Evolutionary conservation across 1,139 yeast genomes (phyloP), one percentile per base, ranked within the genome.

Genomic region (Hansenula lynferdii): DNA sequence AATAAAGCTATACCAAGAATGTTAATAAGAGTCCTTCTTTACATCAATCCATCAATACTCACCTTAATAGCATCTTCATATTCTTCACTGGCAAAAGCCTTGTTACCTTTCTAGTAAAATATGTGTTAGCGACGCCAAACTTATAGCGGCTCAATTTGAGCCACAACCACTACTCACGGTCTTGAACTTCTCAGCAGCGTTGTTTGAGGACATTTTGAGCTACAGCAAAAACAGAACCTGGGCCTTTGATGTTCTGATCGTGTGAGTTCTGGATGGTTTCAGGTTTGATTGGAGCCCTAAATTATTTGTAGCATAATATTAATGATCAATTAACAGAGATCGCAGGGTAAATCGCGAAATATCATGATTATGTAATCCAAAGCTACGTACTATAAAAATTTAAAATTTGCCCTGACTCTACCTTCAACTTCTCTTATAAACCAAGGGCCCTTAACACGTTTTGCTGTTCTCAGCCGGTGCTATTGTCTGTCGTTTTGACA

Each of bases 11-110:
- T n/a, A n/a, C n/a, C 3, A 7, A 27, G 17, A 6, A 7, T 4
- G 29, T 27, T 27, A 27, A 19, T 27, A 27, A 7, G 12, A 16
- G 19, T 32, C 24, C 10, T n/a, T n/a, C n/a, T n/a, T n/a, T n/a
- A n/a, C n/a, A n/a, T 20, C 6, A 11, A 2, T n/a, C n/a, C 11
- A 11, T 9, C 14, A n/a, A 20, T n/a, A 27, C 36, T 24, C 15
- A 36, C 33, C 23, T 28, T 18, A 8, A 34, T 28, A 12, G 40
- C 40, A 14, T 29, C 25, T 11, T 25, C 29, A 18, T 20, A 37
- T 4, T 34, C 31, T n/a, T 26, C 35, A 8, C 18, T 17, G 19
- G 34, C 29, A 22, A 34, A 37, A 10, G 35, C 31, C 15, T 30
- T 27, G 18, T 37, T 37, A 3, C 40, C 40, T 18, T 21, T 30